phyloP scores from a whole-genome alignment of 2,329 filamentous ascomycete species.

The Phyllosticta citriasiana region DNA sequence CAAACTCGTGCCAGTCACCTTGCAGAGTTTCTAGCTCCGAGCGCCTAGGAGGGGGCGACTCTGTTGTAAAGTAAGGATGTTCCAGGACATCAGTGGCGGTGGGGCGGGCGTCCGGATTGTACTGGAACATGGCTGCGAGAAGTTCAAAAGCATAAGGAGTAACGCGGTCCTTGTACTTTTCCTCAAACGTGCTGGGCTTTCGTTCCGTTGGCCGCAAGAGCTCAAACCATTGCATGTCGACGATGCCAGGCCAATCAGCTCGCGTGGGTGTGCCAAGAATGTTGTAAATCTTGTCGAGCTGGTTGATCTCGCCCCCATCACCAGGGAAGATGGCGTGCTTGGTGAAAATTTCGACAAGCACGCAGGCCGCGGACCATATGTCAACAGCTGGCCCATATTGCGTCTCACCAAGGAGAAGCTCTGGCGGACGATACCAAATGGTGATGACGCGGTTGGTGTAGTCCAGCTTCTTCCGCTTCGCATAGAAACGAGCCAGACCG shows the following conservation, averaged over 20 bases:
- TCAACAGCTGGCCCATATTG: constrained; percentile 14
- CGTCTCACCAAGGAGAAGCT: constrained; percentile 13
- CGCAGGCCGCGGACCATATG: constrained; percentile 94
- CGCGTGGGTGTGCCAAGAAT: constrained; percentile 80
- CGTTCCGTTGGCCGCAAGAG: constrained; percentile 70
- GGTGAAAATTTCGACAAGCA: constrained; percentile 94
- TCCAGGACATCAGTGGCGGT: constrained; percentile 73
- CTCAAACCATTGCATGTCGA: constrained; percentile 97
- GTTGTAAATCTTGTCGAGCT: constrained; percentile 93
- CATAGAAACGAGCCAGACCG: constrained; percentile 89
- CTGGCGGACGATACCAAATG: constrained; percentile 55
- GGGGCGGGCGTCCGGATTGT: constrained; percentile 76
- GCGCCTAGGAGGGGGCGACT: constrained; percentile 69
- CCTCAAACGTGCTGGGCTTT: constrained; percentile 64
- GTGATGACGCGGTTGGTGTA: constrained; percentile 99
- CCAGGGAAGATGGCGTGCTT: constrained; percentile 89
- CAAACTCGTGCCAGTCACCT: constrained; percentile 98
- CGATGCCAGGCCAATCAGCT: constrained; percentile 75
- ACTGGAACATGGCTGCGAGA: constrained; percentile 74
- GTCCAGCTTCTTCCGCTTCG: constrained; percentile 81
- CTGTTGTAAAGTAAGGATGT: constrained; percentile 78
- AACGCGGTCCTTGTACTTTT: constrained; percentile 69
- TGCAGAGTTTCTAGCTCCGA: constrained; percentile 73
- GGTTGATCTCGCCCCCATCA: constrained; percentile 89
- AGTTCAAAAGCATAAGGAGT: constrained; percentile 76